phyloP scores from a whole-genome alignment of 2,329 filamentous ascomycete species.

The Grosmannia huntii region DNA sequence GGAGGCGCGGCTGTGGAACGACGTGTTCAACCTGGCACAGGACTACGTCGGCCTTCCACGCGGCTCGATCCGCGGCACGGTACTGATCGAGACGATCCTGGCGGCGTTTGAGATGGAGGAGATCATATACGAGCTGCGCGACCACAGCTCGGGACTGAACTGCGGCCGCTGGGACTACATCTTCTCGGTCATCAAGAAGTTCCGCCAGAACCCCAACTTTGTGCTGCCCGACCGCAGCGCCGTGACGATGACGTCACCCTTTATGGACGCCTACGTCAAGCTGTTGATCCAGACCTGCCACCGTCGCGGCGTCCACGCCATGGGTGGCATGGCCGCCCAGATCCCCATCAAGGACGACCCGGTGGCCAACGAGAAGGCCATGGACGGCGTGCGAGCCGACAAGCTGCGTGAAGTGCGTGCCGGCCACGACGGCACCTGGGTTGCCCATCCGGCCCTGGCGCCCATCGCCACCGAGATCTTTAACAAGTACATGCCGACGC shows the following conservation, averaged over 20 bases:
- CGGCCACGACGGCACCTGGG: conserved; percentile 93
- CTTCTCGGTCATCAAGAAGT: conserved; percentile 99
- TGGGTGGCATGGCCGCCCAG: conserved; percentile 97
- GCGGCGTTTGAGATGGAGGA: conserved; percentile 99
- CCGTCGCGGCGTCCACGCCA: conserved; percentile 90
- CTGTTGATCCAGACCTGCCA: conserved; percentile 98
- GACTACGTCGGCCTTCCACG: conserved; percentile 82
- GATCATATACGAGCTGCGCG: conserved; percentile 98
- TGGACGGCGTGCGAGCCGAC: conserved; percentile 85
- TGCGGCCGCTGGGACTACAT: conserved; percentile 99
- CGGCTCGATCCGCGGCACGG: conserved; percentile 87
- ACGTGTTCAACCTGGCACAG: conserved; percentile 90
- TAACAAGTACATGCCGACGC: conserved; percentile 97
- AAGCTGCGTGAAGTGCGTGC: conserved; percentile 93
- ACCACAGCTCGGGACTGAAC: conserved; percentile 93
- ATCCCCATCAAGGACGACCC: conserved; percentile 96
- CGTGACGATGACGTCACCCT: conserved; percentile 96
- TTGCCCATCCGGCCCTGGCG: conserved; percentile 88
- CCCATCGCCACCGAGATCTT: conserved; percentile 82
- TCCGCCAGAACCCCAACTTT: conserved; percentile 88
- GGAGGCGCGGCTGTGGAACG: conserved; percentile 95
- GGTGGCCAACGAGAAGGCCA: conserved; percentile 81
- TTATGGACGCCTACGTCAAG: conserved; percentile 96
- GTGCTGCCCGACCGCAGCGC: conserved; percentile 81
- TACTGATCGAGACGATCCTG: conserved; percentile 94